Base-by-base conservation (phyloP, 2,329 filamentous ascomycete species). In the Mollisiaceae sp. region DNA sequence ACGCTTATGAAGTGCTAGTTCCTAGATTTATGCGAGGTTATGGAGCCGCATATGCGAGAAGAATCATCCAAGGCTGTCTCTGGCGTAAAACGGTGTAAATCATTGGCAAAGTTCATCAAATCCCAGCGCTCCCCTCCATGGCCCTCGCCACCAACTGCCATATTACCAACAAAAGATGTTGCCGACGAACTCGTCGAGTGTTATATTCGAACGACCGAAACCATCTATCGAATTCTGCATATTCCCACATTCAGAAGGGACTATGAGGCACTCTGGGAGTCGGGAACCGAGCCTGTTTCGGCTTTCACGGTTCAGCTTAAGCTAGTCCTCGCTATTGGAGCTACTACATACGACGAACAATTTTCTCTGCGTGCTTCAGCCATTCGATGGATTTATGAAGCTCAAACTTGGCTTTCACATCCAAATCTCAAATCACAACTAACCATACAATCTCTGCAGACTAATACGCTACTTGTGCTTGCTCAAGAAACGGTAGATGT, bases 361-460 rank as follows among this genome's bases (percentile, higher is more conserved):
- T 87, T 85, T 63, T 82, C 81, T 0, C 69, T 87, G 41, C 81
- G 85, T 8, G 60, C 76, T 6, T 78, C 79, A 0, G 86, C 86
- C 0, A 76, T 82, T n/a, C 78, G 75, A 35, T 89, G 86, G 86
- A 76, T 88, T 0, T 83, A 85, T 62, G 85, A 87, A 67, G 86
- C 82, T 0, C 82, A 85, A 54, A 80, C 80, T 0, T 89, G 84
- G 83, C 60, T 85, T 0, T 81, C 82, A 0, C 79, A 81, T 5
- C 86, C 86, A 0, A 77, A 82, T 2, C 83, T 82, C 70, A 89
- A 89, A 66, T 78, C 80, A 0, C 76, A 80, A 0, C 76, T 88
- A 0, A 80, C 77, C 1, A 75, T 88, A 0, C 79, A 81, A 36
- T 79, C 78, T n/a, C 66, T 89, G 0, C 86, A 89, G 65, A 79